Evolutionary conservation across 495 filamentous ascomycete genomes (phyloP).

Genomic region (Thozetella sp.): DNA sequence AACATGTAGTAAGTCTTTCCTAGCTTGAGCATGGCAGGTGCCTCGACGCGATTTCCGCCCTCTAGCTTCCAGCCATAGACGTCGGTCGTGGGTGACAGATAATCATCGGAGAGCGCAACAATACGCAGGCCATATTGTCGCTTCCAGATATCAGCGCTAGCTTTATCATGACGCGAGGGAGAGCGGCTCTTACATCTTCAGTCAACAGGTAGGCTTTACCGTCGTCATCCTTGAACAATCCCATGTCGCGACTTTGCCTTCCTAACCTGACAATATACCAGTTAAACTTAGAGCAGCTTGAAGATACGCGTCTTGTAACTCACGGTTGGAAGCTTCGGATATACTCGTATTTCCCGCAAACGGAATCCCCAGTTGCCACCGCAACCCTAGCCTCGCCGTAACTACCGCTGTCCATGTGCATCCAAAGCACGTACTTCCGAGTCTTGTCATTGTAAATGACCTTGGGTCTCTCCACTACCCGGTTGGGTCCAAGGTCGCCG

Average conservation of each 20-base stretch:
- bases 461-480: slow-evolving; percentile 68
- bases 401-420: slow-evolving; percentile 65
- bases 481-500: slow-evolving; percentile 62
- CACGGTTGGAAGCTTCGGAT: slow-evolving; percentile 23
- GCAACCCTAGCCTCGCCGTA: slow-evolving; percentile 68
- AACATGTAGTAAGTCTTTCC: slow-evolving; percentile 39
- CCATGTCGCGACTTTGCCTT: slow-evolving; percentile 53
- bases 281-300: not conserved
- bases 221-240: slow-evolving; percentile 62
- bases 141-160: slow-evolving; percentile 16
- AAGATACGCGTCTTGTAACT: not conserved
- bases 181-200: slow-evolving; percentile 53
- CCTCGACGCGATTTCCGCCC: slow-evolving; percentile 41
- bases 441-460: slow-evolving; percentile 61
- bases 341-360: slow-evolving; percentile 59
- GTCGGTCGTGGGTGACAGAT: slow-evolving; percentile 34
- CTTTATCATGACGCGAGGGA: slow-evolving; percentile 8
- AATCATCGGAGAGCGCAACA: slow-evolving; percentile 48
- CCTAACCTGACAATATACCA: not conserved
- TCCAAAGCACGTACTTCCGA: slow-evolving; percentile 57
- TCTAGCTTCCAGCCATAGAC: slow-evolving; percentile 33
- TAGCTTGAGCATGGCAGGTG: slow-evolving; percentile 42
- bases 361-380: slow-evolving; percentile 57
- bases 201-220: slow-evolving; percentile 63
- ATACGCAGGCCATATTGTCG: slow-evolving; percentile 56